Evolutionary conservation across 2,329 filamentous ascomycete genomes (phyloP), one percentile per base, ranked within the genome.

Genomic region (Juglanconis oblonga): DNA sequence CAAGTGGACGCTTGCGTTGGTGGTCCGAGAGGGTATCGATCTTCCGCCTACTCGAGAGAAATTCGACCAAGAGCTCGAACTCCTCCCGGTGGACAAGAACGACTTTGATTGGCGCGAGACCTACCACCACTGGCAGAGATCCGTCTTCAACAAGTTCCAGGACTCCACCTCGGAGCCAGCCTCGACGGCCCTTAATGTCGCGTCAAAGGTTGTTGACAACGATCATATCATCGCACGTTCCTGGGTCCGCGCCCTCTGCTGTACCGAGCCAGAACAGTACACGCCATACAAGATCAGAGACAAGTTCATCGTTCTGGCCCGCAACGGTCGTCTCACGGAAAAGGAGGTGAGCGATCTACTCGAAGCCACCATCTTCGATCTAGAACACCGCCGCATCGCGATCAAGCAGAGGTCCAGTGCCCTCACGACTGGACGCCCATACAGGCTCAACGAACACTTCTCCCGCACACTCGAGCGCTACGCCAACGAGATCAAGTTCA

Each of bases 1-100:
- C 51, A 77, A 81, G 40, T 94, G 90, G 90, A 81, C 87, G 1
- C 75, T 85, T 64, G 77, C 79, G 29, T 81, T 84, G 4, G 73
- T 79, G 31, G 74, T 74, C 0, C 72, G 77, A 35, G 75, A 79
- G 57, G 76, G 77, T 0, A 67, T 81, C 38, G 70, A 77, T 29
- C 76, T 88, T 2, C 85, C 85, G 1, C 68, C 70, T 3, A 77
- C 77, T 1, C 76, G 78, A 49, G 66, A 70, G 9, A 69, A 71
- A 14, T 70, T 89, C 1, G 58, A 63, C 38, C 66, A 71, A 11
- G 70, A 71, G n/a, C 70, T 89, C 2, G 61, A 63, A 45, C 55
- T 63, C 10, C 29, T 63, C 29, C 51, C 42, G 17, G 58, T 63
- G 7, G 58, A 63, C n/a, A 63, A 51, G 54, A 72, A 80, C 3